Evolutionary conservation across 1,284 basidiomycete species (phyloP).

Genomic region (Irpex sp.): DNA sequence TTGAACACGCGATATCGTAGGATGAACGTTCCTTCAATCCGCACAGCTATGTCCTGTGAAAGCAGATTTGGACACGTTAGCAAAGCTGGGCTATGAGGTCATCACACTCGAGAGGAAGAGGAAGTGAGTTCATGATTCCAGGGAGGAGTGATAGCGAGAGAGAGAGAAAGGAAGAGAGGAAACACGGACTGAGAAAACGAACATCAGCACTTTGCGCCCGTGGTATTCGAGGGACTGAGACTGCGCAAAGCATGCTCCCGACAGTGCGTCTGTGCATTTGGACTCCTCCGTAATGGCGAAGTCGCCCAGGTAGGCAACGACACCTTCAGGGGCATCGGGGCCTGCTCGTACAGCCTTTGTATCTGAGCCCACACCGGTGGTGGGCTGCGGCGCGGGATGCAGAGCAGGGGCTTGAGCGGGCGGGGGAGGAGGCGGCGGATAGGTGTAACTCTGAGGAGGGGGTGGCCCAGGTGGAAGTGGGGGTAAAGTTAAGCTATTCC

Average conservation of each 20-base stretch:
- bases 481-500: conserved; percentile 4
- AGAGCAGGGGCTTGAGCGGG: conserved; percentile 4
- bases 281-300: conserved; percentile 8
- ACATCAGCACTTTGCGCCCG: conserved; percentile 59
- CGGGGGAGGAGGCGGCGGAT: conserved; percentile 9
- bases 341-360: conserved; percentile 7
- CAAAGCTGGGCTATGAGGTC: too few species aligned
- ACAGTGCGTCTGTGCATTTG: conserved; percentile 10
- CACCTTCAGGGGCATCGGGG: conserved; percentile 6
- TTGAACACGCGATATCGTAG: conserved; percentile 25
- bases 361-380: not conserved
- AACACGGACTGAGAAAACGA: conserved; percentile 63
- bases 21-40: conserved; percentile 23
- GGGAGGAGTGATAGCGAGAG: not conserved
- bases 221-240: conserved; percentile 55
- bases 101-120: too few species aligned
- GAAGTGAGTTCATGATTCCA: too few species aligned
- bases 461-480: conserved; percentile 9
- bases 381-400: not conserved
- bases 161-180: conserved; percentile 14
- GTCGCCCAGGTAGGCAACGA: conserved; percentile 10
- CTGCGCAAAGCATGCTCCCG: conserved; percentile 29
- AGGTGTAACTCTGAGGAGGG: conserved; percentile 6
- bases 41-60: conserved; percentile 25
- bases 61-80: not conserved